Base-by-base conservation (phyloP, 805 yeast species). In the Candida anglica region DNA sequence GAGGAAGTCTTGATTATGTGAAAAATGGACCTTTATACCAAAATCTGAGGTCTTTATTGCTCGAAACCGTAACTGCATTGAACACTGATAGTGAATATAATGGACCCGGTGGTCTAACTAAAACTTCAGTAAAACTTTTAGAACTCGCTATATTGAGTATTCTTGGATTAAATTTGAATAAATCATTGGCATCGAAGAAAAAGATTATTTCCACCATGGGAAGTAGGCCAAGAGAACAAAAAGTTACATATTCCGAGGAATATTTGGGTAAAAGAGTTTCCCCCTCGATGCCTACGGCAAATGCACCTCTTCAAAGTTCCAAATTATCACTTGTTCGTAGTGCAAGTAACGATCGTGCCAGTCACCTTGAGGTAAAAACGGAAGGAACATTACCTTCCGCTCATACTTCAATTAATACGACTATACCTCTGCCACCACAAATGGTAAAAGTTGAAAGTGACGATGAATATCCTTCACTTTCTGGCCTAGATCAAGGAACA, bases 1-100 rank as follows among this genome's bases (percentile, higher is more conserved):
- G 77, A 33, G 88, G 94, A 11, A 76, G 87, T 0, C 63, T 88
- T 36, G 96, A 87, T 42, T 86, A 85, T 51, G 79, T 86, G 2
- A 77, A 86, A 51, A 87, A 88, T 24, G 95, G 96, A 0, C 79
- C 91, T 1, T 58, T 87, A 35, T 79, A 81, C 50, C 84, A 77
- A 49, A 87, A 80, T 33, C 77, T 81, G 50, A 81, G 77, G 43
- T 67, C 58, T 21, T 59, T 84, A 30, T 57, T 87, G 30, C 56
- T 65, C 15, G 71, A 63, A 19, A 66, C 78, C 2, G 56, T 81
- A 2, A 58, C 64, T 15, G 75, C 71, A 31, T 58, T 82, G 37
- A 74, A 66, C 43, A 46, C 53, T 10, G 84, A 79, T 45, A 70
- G 77, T 29, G 59, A 57, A 15, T 58, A 69, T 29, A 78, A 73